A percentile compares a stretch with the other conserved stretches of the same genome.
Conservation (phyloP, 2,329 filamentous ascomycete genomes). For the Claviceps fusiformis region DNA sequence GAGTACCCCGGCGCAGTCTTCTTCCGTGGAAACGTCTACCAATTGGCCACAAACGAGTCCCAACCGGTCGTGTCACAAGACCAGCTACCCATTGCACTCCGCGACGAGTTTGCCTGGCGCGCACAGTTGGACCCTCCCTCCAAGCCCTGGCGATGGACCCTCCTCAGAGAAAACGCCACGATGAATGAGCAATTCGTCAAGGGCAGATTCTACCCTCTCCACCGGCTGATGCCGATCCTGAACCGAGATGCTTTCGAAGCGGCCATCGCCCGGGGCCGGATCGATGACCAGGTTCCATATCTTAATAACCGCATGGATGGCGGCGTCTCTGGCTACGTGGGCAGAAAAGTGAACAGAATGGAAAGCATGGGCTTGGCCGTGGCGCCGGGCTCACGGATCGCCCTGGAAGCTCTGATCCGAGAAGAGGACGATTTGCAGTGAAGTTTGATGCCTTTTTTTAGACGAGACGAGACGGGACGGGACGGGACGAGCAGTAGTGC, state of each 20-base stretch:
- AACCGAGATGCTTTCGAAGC: conserved; percentile 25
- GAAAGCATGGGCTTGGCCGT: conserved; percentile 32
- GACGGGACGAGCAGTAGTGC: no score
- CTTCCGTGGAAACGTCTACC: conserved; percentile 28
- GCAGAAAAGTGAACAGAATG: conserved; percentile 24
- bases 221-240: conserved; percentile 36
- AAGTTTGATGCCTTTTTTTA: background rate
- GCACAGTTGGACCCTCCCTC: conserved; percentile 19
- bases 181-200: conserved; percentile 34
- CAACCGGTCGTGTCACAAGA: conserved; percentile 21
- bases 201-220: conserved; percentile 46
- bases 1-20: conserved; percentile 23
- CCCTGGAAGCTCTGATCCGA: conserved; percentile 22
- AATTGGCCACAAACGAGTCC: conserved; percentile 17
- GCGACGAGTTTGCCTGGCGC: conserved; percentile 27
- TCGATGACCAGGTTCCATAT: conserved; percentile 32
- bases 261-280: conserved; percentile 22
- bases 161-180: conserved; percentile 31
- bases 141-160: conserved; percentile 23
- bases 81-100: conserved; percentile 26
- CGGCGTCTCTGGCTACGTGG: conserved; percentile 24
- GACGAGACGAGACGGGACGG: background rate
- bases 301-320: conserved; percentile 41
- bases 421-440: conserved; percentile 15
- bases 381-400: conserved; percentile 19